Percentiles rank a stretch among this genome's conserved stretches.
phyloP scores from a whole-genome alignment of 495 filamentous ascomycete species.

The Delitschia confertaspora region DNA sequence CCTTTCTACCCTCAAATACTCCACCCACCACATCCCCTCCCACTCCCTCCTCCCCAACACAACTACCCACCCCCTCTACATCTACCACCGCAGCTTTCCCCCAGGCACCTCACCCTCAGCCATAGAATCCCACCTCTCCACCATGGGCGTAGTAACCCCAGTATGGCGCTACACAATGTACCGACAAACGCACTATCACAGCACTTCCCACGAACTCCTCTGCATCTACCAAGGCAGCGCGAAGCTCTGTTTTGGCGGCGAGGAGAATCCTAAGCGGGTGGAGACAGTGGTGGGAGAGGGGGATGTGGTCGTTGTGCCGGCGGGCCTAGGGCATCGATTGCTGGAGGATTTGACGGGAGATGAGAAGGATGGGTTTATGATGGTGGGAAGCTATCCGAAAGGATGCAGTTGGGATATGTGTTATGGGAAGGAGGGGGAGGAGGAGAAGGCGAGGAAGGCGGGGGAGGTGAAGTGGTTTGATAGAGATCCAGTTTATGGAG shows the following conservation, averaged over 20 bases:
- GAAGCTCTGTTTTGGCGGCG: conserved; percentile 57
- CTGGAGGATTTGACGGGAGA: conserved; percentile 54
- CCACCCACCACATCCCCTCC: conserved; percentile 49
- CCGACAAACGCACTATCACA: conserved; percentile 55
- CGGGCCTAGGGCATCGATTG: conserved; percentile 56
- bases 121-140: conserved; percentile 47
- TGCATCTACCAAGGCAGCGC: conserved; percentile 50
- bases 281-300: conserved; percentile 48
- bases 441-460: conserved; percentile 43
- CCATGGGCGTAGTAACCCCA: conserved; percentile 47
- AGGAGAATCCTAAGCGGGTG: conserved; percentile 50
- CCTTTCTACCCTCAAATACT: conserved; percentile 44
- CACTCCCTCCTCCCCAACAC: conserved; percentile 55
- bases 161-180: conserved; percentile 65
- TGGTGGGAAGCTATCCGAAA: conserved; percentile 58
- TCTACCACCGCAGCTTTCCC: conserved; percentile 45
- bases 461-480: conserved; percentile 46
- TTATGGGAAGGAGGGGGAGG: conserved; percentile 50
- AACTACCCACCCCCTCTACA: conserved; percentile 55
- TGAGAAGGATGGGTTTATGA: conserved; percentile 45
- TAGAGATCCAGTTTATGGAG: conserved; percentile 52
- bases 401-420: conserved; percentile 60
- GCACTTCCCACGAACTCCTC: conserved; percentile 57
- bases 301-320: conserved; percentile 58
- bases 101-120: conserved; percentile 33